Percentiles rank a stretch among this genome's conserved stretches.
These are phyloP conservation scores for Hagleromyces aurorensis DNA, from an alignment of 805 yeast genomes.

Conservation along the genomic window DNA sequence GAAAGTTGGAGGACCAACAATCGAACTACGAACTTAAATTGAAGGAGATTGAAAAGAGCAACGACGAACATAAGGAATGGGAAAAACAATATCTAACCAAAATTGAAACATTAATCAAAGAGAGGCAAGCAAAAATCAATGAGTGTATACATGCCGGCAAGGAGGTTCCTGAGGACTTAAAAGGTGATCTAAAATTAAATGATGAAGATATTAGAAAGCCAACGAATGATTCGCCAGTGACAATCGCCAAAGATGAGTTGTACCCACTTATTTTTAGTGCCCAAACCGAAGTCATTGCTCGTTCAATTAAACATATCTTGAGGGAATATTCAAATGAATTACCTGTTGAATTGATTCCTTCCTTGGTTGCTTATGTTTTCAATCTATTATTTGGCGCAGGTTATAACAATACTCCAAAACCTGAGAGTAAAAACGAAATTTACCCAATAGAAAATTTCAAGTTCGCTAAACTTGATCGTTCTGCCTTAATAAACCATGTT, in stretches of 20 bases:
- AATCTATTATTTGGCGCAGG: conserved; percentile 56
- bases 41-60: conserved; percentile 20
- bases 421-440: conserved; percentile 39
- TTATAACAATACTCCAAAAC: conserved; percentile 36
- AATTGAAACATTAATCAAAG: conserved; percentile 28
- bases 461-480: conserved; percentile 41
- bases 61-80: conserved; percentile 31
- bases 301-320: conserved; percentile 70
- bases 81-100: conserved; percentile 25
- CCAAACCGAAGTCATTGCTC: conserved; percentile 61
- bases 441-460: conserved; percentile 36
- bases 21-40: conserved; percentile 17
- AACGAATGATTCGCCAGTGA: conserved; percentile 29
- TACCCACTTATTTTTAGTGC: conserved; percentile 41
- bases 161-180: conserved; percentile 30
- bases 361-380: conserved; percentile 60
- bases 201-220: conserved; percentile 30
- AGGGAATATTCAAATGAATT: conserved; percentile 39
- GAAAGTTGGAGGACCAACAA: conserved; percentile 17
- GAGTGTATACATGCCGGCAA: conserved; percentile 28
- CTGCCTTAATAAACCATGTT: conserved; percentile 38
- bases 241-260: conserved; percentile 33
- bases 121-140: conserved; percentile 31
- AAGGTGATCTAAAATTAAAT: conserved; percentile 28
- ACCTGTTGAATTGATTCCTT: conserved; percentile 50